Base-by-base conservation (phyloP, 768 basidiomycete species). In the Neoboletus brunneissimus region DNA sequence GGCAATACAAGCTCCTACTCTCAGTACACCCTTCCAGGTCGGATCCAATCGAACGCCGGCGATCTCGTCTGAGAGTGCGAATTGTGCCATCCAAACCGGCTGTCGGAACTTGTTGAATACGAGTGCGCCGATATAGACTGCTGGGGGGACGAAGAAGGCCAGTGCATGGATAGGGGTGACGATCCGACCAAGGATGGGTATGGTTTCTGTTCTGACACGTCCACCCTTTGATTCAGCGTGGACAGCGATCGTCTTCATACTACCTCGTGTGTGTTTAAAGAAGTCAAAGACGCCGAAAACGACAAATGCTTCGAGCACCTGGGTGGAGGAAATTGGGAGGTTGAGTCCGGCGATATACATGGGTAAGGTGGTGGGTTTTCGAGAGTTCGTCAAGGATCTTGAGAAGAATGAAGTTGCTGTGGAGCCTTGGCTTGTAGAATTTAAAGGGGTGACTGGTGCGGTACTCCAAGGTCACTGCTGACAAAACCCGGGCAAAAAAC, bases 31-130 rank as follows among this genome's bases (percentile, higher is more conserved):
- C 54, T 55, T 45, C 62, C 56, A 22, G 55, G 40, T n/a, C 13
- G 35, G 34, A 43, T 58, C 35, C 8, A 56, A 18, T 15, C 18
- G 37, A 42, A 29, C 9, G 18, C 48, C 51, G 2, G 56, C 53
- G 27, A 57, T 46, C 13, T 55, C 37, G 9, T 60, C 41, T 2
- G 62, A 44, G 10, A 71, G 53, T 12, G 60, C 53, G 13, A 43
- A 64, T 18, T 42, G 54, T 27, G 42, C 10, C 50, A 70, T 59
- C 71, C 71, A 74, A 16, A 48, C 51, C 10, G 68, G 70, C 53
- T 70, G 67, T 22, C 58, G 53, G 27, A 73, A 40, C 11, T 58
- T 27, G 42, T 68, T 67, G 27, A 60, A 27, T 3, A 55, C 57
- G 34, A 72, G 52, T 11, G 53, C 56, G n/a, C 50, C 54, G 37